Base-by-base conservation (phyloP, 1,284 basidiomycete species). In the Pseudomicrostroma phylloplanum region DNA sequence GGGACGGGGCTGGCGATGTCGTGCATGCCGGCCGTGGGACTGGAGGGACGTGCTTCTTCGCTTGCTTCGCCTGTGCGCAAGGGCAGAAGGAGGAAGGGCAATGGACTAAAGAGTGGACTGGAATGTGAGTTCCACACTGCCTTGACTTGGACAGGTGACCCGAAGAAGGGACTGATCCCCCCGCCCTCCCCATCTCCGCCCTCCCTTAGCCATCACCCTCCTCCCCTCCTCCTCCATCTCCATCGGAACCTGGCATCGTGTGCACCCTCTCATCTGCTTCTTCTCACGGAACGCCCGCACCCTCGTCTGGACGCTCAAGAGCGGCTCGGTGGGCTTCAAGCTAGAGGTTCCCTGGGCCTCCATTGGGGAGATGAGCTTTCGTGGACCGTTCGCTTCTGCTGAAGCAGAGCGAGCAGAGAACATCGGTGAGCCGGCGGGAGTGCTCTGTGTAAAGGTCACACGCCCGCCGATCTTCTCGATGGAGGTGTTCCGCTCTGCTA, bases 311-410 rank as follows among this genome's bases (percentile, higher is more conserved):
- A 69, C 71, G 41, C 64, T 75, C 19, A 70, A 66, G 13, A 63
- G 60, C 51, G 72, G 73, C 39, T 70, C 69, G 23, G 67, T 75
- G 36, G 73, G 73, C 19, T 75, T 72, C 70, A 73, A 74, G 61
- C 63, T 75, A 46, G 73, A 75, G 54, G 62, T 68, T 17, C 67
- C 73, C 1, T 67, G 67, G 63, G 69, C 64, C 15, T 70, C 67
- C 26, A 67, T 74, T 51, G 60, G 59, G 15, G 17, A 36, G 1
- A 26, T 66, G 19, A 46, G 19, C 46, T 67, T 67, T 54, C 21
- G 42, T 1, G 65, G 65, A 13, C 61, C 61, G 6, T 17, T 56
- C 15, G 40, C 19, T 8, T 49, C 57, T 6, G 53, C 57, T 6
- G 26, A 23, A 23, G 66, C 68, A 21, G 73, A 75, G 54, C 39